These are phyloP conservation scores for Tribonema minus DNA, from an alignment of 108 stramenopile species.

Conservation along the genomic window DNA sequence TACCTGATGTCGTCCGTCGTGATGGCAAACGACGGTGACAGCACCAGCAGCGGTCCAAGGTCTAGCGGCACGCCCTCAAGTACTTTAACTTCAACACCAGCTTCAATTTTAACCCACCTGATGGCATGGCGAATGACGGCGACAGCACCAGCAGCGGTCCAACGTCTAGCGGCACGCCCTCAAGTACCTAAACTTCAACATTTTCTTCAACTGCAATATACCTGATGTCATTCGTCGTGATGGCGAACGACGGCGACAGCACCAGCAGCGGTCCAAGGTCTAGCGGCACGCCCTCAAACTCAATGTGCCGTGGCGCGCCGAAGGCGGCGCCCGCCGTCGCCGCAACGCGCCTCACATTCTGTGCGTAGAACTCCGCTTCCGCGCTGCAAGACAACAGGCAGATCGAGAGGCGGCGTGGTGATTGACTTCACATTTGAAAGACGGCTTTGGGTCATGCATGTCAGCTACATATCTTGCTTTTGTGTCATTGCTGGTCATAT, in stretches of 20 bases:
- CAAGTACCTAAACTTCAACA: not conserved
- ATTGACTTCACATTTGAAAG: not conserved
- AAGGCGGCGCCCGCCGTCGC: conserved; percentile 6
- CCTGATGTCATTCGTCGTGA: conserved; percentile 8
- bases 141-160: conserved; percentile 24
- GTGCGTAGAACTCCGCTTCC: conserved; percentile 30
- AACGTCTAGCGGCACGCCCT: conserved; percentile 13
- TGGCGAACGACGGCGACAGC: conserved; percentile 22
- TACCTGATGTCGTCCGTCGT: conserved; percentile 14
- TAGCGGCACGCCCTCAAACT: conserved; percentile 22
- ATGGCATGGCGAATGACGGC: conserved; percentile 29
- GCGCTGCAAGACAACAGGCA: conserved; percentile 6
- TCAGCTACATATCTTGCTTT: too few relatives aligned
- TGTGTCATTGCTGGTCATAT: too few relatives aligned
- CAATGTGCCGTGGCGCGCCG: conserved; percentile 3
- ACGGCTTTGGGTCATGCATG: too few relatives aligned
- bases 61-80: not conserved
- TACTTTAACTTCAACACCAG: not conserved
- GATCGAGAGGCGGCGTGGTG: too few relatives aligned
- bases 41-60: not conserved
- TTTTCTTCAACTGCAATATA: not conserved
- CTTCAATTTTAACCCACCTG: not conserved
- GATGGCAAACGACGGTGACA: not conserved
- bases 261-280: conserved; percentile 27
- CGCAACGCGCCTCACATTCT: conserved; percentile 6